Conservation (phyloP, 192 early-diverging fungal genomes). For the Coemansia sp. region DNA sequence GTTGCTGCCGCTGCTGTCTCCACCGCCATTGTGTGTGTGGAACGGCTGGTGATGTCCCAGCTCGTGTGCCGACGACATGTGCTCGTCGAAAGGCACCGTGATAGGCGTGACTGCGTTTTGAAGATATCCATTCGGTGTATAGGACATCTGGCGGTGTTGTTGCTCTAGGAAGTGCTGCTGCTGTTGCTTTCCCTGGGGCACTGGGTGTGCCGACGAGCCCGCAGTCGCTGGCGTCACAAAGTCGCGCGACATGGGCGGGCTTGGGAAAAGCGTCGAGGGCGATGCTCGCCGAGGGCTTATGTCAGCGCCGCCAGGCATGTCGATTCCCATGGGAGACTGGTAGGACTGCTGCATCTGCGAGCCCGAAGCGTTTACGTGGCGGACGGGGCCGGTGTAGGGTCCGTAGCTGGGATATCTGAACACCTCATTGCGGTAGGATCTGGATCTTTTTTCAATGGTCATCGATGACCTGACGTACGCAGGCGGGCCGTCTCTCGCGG, state of each 20-base stretch:
- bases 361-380: constrained; percentile 27
- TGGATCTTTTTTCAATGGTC: constrained; percentile 24
- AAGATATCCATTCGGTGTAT: not conserved
- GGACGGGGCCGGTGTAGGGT: constrained; percentile 34
- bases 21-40: not conserved
- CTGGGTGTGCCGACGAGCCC: not conserved
- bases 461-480: constrained; percentile 35
- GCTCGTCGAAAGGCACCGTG: not conserved
- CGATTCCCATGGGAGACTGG: not conserved
- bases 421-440: constrained; percentile 32
- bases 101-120: not conserved
- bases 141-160: not conserved
- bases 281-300: not conserved
- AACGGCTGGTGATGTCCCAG: not conserved
- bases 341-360: not conserved
- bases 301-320: not conserved
- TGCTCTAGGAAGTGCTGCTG: not conserved
- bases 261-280: not conserved
- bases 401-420: constrained; percentile 46
- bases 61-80: not conserved
- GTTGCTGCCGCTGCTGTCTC: not conserved
- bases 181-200: not conserved
- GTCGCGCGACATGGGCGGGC: not conserved
- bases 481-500: constrained; percentile 16
- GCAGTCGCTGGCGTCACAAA: not conserved